Evolutionary conservation across 1,139 yeast genomes (phyloP), one percentile per base, ranked within the genome.

Genomic region (Saccharomyces hybrid): DNA sequence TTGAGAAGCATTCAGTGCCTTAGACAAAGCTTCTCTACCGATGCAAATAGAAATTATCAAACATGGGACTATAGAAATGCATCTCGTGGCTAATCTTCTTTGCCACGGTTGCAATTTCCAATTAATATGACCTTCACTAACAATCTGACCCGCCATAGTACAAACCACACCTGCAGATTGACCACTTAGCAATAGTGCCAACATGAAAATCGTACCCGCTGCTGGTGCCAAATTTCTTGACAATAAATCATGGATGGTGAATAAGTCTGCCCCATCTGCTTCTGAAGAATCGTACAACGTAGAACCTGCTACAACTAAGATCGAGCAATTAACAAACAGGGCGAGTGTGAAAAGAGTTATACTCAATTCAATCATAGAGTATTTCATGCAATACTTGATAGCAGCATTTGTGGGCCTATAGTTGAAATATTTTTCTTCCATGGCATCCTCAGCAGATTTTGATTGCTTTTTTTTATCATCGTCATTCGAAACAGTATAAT

Each of bases 101-200:
- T 83, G 66, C 95, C 95, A 88, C 4, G 96, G 95, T 61, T 74
- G 77, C 50, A 86, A 67, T 16, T 79, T 79, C 95, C 95, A 87
- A 57, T 82, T 79, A 48, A 88, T 78, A 66, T 86, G 89, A 1
- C 96, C 95, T 68, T 88, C 95, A 61, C 88, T 79, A 3, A 88
- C 90, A 63, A 88, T 84, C 68, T 88, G 95, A 8, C 95, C 95
- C 0, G 95, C 88, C 71, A 88, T 84, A 0, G 96, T 88, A 67
- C 95, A 88, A 1, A 88, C 91, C 56, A 88, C 83, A 50, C 95
- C 95, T 0, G 96, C 91, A 58, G 88, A 82, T 65, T 86, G 88
- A 8, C 95, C 96, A 57, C 88, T 82, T 61, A 84, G 79, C 38
- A 88, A 72, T 61, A 88, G 73, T 0, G 95, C 93, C 49, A 86